Conservation (phyloP, 2,329 filamentous ascomycete species). For the Aspergillus transmontanensis region DNA sequence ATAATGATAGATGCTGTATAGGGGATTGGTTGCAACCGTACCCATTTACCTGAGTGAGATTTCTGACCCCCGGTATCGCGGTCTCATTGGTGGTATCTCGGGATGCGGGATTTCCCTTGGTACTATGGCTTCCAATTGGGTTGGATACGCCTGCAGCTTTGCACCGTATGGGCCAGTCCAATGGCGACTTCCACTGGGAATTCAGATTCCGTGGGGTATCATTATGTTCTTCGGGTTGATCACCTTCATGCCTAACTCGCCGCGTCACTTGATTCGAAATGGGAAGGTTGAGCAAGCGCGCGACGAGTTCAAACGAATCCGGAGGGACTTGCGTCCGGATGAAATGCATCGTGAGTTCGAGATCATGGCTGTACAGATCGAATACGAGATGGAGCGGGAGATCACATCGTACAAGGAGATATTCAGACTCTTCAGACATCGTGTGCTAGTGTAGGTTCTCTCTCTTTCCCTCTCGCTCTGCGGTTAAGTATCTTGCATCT, state of each 20-base stretch:
- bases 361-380: slow-evolving; percentile 57
- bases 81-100: slow-evolving; percentile 57
- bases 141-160: slow-evolving; percentile 58
- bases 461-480: neutral
- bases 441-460: slow-evolving; percentile 50
- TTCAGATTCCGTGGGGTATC: slow-evolving; percentile 60
- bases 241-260: slow-evolving; percentile 61
- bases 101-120: slow-evolving; percentile 59
- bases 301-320: slow-evolving; percentile 51
- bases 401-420: slow-evolving; percentile 56
- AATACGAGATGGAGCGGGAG: slow-evolving; percentile 61
- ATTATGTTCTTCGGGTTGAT: slow-evolving; percentile 56
- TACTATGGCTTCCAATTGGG: slow-evolving; percentile 61
- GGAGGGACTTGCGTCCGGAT: slow-evolving; percentile 48
- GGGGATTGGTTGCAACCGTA: slow-evolving; percentile 54
- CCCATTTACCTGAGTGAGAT: slow-evolving; percentile 61
- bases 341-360: slow-evolving; percentile 55
- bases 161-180: slow-evolving; percentile 56
- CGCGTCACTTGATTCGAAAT: slow-evolving; percentile 54
- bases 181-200: slow-evolving; percentile 58
- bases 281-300: slow-evolving; percentile 54
- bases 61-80: slow-evolving; percentile 50
- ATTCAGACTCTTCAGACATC: slow-evolving; percentile 54
- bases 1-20: slow-evolving; percentile 19
- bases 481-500: neutral